Evolutionary conservation across 2,329 filamentous ascomycete genomes (phyloP).

Genomic region (Sporothrix luriei): DNA sequence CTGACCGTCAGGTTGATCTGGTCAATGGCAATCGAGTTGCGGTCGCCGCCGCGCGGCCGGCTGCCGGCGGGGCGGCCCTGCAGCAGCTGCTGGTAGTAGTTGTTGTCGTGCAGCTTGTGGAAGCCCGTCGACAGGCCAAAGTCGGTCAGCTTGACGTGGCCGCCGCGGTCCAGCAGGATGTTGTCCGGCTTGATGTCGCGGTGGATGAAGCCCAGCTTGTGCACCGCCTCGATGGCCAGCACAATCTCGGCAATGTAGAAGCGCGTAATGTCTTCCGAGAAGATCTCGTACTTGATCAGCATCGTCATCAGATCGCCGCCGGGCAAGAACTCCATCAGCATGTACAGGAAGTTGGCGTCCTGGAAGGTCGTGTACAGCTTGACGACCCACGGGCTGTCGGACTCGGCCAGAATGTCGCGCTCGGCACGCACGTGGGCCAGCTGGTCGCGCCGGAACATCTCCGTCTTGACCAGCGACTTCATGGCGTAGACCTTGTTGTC

Average conservation of each 20-base stretch:
- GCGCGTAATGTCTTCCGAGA: slow-evolving; percentile 95
- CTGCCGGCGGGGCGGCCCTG: slow-evolving; percentile 70
- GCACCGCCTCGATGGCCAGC: slow-evolving; percentile 96
- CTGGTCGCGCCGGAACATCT: slow-evolving; percentile 99
- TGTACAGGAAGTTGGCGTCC: slow-evolving; percentile 93
- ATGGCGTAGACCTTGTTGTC: slow-evolving; percentile 97
- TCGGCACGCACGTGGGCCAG: slow-evolving; percentile 95
- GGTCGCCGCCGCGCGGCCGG: slow-evolving; percentile 67
- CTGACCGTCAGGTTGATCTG: slow-evolving; percentile 98
- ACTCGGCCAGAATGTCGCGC: slow-evolving; percentile 95
- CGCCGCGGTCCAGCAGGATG: slow-evolving; percentile 90
- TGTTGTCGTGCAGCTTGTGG: slow-evolving; percentile 96
- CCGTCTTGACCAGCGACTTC: slow-evolving; percentile 97
- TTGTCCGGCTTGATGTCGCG: slow-evolving; percentile 99
- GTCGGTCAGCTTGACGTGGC: slow-evolving; percentile 97
- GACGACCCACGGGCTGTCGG: slow-evolving; percentile 99
- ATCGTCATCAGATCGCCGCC: slow-evolving; percentile 99
- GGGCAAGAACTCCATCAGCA: slow-evolving; percentile 98
- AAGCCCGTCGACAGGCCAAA: slow-evolving; percentile 97
- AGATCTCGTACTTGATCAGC: slow-evolving; percentile 99
- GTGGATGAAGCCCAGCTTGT: slow-evolving; percentile 97
- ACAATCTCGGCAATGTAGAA: slow-evolving; percentile 99
- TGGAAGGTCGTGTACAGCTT: slow-evolving; percentile 99
- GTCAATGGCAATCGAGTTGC: slow-evolving; percentile 92
- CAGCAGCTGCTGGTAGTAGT: slow-evolving; percentile 95